A percentile compares a stretch with the other conserved stretches of the same genome.
Conservation (phyloP, 2,329 filamentous ascomycete species). For the Alternaria atra region DNA sequence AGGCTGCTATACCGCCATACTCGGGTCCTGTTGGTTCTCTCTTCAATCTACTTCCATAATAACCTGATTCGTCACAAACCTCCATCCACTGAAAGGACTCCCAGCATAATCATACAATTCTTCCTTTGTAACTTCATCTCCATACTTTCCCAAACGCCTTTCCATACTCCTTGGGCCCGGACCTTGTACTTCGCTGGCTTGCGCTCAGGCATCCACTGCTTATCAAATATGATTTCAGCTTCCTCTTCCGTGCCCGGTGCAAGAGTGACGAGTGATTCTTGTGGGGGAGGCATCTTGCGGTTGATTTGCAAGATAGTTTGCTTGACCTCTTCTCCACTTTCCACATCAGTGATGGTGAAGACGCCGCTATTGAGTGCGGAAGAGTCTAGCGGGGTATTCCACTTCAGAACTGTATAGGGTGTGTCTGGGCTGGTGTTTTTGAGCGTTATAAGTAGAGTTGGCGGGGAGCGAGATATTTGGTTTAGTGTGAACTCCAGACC, state of each 20-base stretch:
- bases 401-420: slow-evolving; percentile 50
- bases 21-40: not conserved
- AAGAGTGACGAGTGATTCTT: slow-evolving; percentile 48
- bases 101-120: slow-evolving; percentile 37
- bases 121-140: slow-evolving; percentile 31
- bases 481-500: slow-evolving; percentile 42
- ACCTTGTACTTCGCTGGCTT: slow-evolving; percentile 51
- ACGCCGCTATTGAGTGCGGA: slow-evolving; percentile 51
- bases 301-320: slow-evolving; percentile 47
- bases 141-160: slow-evolving; percentile 47
- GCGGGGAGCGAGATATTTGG: slow-evolving; percentile 42
- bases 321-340: slow-evolving; percentile 38
- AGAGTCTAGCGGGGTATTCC: slow-evolving; percentile 54
- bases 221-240: slow-evolving; percentile 49
- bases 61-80: slow-evolving; percentile 37
- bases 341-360: slow-evolving; percentile 43
- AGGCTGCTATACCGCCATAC: not conserved
- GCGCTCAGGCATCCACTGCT: slow-evolving; percentile 49
- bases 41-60: slow-evolving; percentile 27
- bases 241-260: slow-evolving; percentile 44
- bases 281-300: slow-evolving; percentile 49
- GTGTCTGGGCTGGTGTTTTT: slow-evolving; percentile 47
- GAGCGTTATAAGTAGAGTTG: slow-evolving; percentile 48
- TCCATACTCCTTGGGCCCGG: slow-evolving; percentile 44
- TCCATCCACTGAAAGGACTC: slow-evolving; percentile 36